These are phyloP conservation scores for Monosporozyma siamensis DNA, from an alignment of 805 yeast genomes.

Conservation along the genomic window DNA sequence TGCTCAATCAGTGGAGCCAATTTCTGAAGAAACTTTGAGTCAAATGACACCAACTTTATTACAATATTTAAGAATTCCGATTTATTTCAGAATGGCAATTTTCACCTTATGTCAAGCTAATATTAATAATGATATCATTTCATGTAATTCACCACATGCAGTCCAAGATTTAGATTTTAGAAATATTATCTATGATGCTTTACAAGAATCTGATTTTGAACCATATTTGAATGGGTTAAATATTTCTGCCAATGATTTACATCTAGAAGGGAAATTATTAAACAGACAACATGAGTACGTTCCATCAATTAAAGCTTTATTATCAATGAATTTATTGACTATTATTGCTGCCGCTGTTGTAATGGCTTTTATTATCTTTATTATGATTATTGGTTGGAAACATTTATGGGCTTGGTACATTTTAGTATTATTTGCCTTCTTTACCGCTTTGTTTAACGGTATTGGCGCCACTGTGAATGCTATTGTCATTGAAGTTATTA, in stretches of 20 bases:
- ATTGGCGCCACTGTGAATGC: slow-evolving; percentile 22
- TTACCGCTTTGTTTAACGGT: slow-evolving; percentile 19
- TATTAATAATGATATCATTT: slow-evolving; percentile 14
- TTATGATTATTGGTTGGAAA: slow-evolving; percentile 9
- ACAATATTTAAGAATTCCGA: slow-evolving; percentile 20
- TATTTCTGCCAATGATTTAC: slow-evolving; percentile 20
- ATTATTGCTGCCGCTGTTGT: slow-evolving; percentile 18
- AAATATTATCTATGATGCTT: slow-evolving; percentile 23
- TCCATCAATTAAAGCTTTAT: slow-evolving; percentile 25
- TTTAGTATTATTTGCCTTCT: neutral
- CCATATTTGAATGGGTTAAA: slow-evolving; percentile 26
- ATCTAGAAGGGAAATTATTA: slow-evolving; percentile 25
- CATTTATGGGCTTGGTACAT: slow-evolving; percentile 6
- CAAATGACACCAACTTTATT: slow-evolving; percentile 21
- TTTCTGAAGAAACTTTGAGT: slow-evolving; percentile 16
- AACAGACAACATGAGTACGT: slow-evolving; percentile 27
- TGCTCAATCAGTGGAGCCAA: slow-evolving; percentile 11
- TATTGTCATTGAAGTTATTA: slow-evolving; percentile 23
- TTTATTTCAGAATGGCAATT: slow-evolving; percentile 22
- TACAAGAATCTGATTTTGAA: slow-evolving; percentile 22
- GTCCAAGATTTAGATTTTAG: slow-evolving; percentile 29
- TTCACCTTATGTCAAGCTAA: slow-evolving; percentile 25
- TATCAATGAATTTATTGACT: slow-evolving; percentile 23
- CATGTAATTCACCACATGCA: slow-evolving; percentile 25
- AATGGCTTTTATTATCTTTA: slow-evolving; percentile 9